These are phyloP conservation scores for Backusella tuberculispora DNA, from an alignment of 192 early-diverging fungal species.

Conservation along the genomic window DNA sequence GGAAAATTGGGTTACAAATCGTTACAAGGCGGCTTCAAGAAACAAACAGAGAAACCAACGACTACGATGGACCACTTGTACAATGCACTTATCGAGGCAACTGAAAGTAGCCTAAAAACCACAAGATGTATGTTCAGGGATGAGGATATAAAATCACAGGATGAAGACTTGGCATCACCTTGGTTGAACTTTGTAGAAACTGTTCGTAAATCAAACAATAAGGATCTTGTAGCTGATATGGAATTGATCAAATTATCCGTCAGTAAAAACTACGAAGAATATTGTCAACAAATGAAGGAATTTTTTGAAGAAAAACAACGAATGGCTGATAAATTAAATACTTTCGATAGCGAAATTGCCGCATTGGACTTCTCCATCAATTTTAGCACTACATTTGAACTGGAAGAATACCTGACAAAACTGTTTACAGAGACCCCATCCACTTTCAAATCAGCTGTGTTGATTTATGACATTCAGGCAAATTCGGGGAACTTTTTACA, in stretches of 20 bases:
- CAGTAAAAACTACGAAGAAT: not conserved
- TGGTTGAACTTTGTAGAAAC: conserved; percentile 9
- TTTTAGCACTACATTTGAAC: conserved; percentile 2
- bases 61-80: conserved; percentile 32
- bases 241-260: not conserved
- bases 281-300: not conserved
- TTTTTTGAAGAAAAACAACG: not conserved
- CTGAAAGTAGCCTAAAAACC: not conserved
- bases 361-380: not conserved
- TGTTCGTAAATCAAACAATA: not conserved
- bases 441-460: conserved; percentile 1
- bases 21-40: not conserved
- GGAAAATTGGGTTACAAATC: not conserved
- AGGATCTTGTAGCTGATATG: not conserved
- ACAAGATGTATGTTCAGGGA: conserved; percentile 17
- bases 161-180: not conserved
- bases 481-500: not conserved
- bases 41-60: not conserved
- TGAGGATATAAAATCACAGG: conserved; percentile 8
- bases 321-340: not conserved
- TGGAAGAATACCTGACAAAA: conserved; percentile 25
- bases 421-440: not conserved
- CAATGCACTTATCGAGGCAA: not conserved
- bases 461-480: conserved; percentile 11
- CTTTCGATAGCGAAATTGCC: not conserved